Evolutionary conservation across 257 asterid species (phyloP).

Genomic region (Plantago ovata): DNA sequence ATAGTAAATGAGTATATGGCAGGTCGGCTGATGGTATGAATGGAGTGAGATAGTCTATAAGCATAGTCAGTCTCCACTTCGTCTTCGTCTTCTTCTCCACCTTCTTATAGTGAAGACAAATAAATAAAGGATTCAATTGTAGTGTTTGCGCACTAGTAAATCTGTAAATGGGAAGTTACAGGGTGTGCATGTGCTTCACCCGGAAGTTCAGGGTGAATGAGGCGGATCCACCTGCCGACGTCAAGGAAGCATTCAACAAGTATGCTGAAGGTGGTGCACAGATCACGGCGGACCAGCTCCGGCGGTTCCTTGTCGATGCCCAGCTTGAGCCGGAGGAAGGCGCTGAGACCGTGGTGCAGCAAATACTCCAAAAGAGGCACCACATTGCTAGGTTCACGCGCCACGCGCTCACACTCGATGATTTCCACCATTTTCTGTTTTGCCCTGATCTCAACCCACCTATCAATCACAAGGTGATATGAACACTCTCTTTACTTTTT

Average conservation of each 20-base stretch:
- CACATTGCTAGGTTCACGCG: slow-evolving; percentile 41
- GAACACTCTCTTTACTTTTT: too few relatives aligned
- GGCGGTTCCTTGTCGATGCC: slow-evolving; percentile 31
- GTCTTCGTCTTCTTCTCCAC: too few relatives aligned
- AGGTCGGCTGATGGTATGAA: too few relatives aligned
- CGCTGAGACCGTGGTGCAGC: slow-evolving; percentile 37
- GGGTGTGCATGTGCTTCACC: slow-evolving; percentile 57
- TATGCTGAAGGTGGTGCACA: slow-evolving; percentile 55
- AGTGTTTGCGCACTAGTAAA: neutral
- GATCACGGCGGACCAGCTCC: slow-evolving; percentile 46
- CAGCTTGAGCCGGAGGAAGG: slow-evolving; percentile 33
- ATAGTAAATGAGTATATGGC: too few relatives aligned
- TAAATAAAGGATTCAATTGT: neutral
- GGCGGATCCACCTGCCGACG: slow-evolving; percentile 61
- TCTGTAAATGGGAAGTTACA: slow-evolving; percentile 57
- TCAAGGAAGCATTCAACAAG: slow-evolving; percentile 38
- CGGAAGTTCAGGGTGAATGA: slow-evolving; percentile 51
- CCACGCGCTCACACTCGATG: slow-evolving; percentile 44
- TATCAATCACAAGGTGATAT: slow-evolving; percentile 48
- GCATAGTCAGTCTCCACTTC: too few relatives aligned
- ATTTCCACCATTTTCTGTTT: slow-evolving; percentile 69
- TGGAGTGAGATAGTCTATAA: too few relatives aligned
- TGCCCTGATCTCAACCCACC: slow-evolving; percentile 63
- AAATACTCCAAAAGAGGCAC: slow-evolving; percentile 54
- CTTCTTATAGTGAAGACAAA: too few relatives aligned